Percentiles rank a stretch among this genome's conserved stretches.
phyloP scores from a whole-genome alignment of 1,284 basidiomycete species.

The Rhodotorula sp. region DNA sequence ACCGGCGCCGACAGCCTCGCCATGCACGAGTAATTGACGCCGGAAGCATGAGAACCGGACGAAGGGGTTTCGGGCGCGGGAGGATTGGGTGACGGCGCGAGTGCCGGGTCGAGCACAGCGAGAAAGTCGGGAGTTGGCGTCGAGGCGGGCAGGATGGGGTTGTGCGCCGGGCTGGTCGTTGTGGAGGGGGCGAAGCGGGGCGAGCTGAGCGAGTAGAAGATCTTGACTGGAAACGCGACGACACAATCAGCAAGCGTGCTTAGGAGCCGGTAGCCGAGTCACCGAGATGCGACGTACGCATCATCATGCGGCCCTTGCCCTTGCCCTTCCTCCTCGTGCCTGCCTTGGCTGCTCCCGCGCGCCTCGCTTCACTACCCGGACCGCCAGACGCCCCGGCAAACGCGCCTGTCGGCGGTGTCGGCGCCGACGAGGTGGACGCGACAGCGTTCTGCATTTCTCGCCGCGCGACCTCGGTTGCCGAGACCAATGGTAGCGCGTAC shows the following conservation, averaged over 20 bases:
- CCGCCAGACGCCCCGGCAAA: neutral
- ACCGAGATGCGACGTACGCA: conserved; percentile 22
- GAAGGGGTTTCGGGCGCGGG: neutral
- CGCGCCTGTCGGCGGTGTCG: conserved; percentile 1
- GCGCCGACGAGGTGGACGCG: neutral
- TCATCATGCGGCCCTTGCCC: conserved; percentile 34
- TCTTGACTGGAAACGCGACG: conserved; percentile 32
- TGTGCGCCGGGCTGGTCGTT: neutral
- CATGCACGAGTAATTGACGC: conserved; percentile 31
- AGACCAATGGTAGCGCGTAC: too few species aligned
- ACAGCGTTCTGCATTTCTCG: too few species aligned
- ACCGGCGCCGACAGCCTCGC: conserved; percentile 36
- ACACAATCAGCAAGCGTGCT: neutral
- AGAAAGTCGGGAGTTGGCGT: conserved; percentile 30
- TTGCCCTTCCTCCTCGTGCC: conserved; percentile 14
- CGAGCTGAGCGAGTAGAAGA: conserved; percentile 40
- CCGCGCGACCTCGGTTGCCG: too few species aligned
- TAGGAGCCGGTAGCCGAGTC: neutral
- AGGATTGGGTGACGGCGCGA: conserved; percentile 15
- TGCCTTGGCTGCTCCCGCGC: neutral
- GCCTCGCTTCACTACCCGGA: neutral
- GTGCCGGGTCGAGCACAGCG: conserved; percentile 37
- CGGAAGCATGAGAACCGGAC: neutral
- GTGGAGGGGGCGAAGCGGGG: conserved; percentile 14
- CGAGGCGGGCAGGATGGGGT: conserved; percentile 1